Conservation (phyloP, 306 rosid species). For the Cucumis sativus region Cucumber_9930_V3 NC_026657.2:12774001-12774500, state of each 20-base stretch:
- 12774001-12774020: background rate
- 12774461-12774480: background rate
- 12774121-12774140: slow-evolving; percentile 49
- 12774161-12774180: background rate
- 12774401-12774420: background rate
- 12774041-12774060: background rate
- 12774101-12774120: slow-evolving; percentile 64
- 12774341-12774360: slow-evolving; percentile 47
- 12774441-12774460: background rate
- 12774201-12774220: slow-evolving; percentile 26
- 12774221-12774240: slow-evolving; percentile 25
- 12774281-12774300: slow-evolving; percentile 68
- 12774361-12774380: background rate
- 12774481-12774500: background rate
- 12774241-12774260: slow-evolving; percentile 28
- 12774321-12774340: slow-evolving; percentile 66
- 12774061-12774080: slow-evolving; percentile 35
- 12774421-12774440: background rate
- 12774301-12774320: slow-evolving; percentile 59
- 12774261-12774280: slow-evolving; percentile 61
- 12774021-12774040: background rate
- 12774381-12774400: background rate
- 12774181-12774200: slow-evolving; percentile 8
- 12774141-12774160: slow-evolving; percentile 10
- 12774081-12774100: slow-evolving; percentile 74